These are phyloP conservation scores for Mikania micrantha DNA, from an alignment of 129 eudicot genomes.

Conservation along the genomic window DNA sequence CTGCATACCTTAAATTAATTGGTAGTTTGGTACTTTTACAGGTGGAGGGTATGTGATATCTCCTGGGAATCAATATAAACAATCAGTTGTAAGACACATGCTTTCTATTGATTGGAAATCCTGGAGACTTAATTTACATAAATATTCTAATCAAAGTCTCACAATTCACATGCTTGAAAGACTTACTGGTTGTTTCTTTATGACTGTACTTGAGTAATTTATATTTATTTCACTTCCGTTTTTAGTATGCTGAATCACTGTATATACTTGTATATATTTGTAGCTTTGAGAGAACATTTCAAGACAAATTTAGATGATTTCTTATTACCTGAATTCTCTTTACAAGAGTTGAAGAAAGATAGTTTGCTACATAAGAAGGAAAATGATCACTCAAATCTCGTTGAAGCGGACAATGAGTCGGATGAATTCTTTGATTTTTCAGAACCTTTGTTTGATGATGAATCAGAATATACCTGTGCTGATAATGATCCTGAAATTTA, in stretches of 20 bases:
- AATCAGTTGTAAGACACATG: conserved; percentile 64
- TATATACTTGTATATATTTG: conserved; percentile 17
- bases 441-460: conserved; percentile 51
- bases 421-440: conserved; percentile 67
- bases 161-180: conserved; percentile 58
- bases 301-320: conserved; percentile 42
- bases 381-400: conserved; percentile 23
- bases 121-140: conserved; percentile 45
- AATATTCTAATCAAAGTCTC: conserved; percentile 39
- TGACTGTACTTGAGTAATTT: background rate
- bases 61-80: conserved; percentile 49
- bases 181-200: conserved; percentile 44
- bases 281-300: conserved; percentile 60
- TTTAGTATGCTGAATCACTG: conserved; percentile 1
- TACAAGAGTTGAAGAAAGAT: conserved; percentile 31
- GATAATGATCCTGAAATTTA: conserved; percentile 12
- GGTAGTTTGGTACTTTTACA: conserved; percentile 16
- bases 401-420: conserved; percentile 29
- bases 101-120: conserved; percentile 73
- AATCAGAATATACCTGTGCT: conserved; percentile 26
- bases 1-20: background rate
- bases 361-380: conserved; percentile 12
- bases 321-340: conserved; percentile 34
- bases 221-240: background rate
- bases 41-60: conserved; percentile 76